Evolutionary conservation across 495 filamentous ascomycete genomes (phyloP).

Genomic region (Neurospora sp.): DNA sequence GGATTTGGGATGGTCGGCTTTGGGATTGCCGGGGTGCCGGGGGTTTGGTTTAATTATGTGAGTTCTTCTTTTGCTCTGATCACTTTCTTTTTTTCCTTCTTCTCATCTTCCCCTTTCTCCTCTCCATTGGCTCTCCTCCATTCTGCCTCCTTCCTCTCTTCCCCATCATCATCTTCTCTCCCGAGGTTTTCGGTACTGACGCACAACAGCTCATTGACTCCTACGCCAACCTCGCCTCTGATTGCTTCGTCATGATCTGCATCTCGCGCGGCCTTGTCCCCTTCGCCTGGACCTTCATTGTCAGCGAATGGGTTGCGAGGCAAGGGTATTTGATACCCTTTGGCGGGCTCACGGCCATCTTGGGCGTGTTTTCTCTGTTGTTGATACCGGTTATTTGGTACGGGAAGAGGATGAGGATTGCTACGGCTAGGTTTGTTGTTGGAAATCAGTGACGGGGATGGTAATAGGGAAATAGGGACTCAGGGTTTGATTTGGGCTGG

Average conservation of each 20-base stretch:
- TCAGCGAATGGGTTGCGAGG: conserved; percentile 15
- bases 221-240: conserved; percentile 21
- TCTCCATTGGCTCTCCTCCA: neutral
- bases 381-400: conserved; percentile 16
- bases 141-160: neutral
- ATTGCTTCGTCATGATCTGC: conserved; percentile 26
- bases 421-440: conserved; percentile 19
- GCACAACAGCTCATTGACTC: conserved; percentile 20
- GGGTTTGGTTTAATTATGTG: conserved; percentile 24
- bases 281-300: conserved; percentile 22
- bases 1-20: conserved; percentile 23
- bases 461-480: neutral
- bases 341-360: conserved; percentile 16
- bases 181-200: neutral
- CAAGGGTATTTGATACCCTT: conserved; percentile 19
- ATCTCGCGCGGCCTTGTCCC: conserved; percentile 20
- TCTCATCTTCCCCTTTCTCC: neutral
- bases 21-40: conserved; percentile 20
- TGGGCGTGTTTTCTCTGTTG: conserved; percentile 19
- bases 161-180: neutral
- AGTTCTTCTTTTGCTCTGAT: conserved; percentile 1
- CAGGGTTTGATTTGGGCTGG: neutral
- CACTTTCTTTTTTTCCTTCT: too few species aligned
- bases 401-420: conserved; percentile 23
- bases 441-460: conserved; percentile 10